Base-by-base conservation (phyloP, 805 yeast species). In the Sungouiella blattae region DNA sequence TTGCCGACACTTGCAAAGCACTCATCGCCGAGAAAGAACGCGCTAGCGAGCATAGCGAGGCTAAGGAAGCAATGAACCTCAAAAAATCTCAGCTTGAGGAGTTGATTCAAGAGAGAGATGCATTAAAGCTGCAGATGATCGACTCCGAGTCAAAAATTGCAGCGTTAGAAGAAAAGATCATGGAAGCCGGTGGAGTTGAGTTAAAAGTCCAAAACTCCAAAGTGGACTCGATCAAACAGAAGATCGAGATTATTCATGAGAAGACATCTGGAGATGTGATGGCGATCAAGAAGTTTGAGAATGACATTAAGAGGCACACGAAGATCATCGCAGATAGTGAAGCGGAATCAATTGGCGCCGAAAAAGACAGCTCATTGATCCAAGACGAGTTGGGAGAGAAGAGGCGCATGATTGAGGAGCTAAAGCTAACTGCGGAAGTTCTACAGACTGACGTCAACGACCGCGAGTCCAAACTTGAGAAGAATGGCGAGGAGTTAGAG, bases 111-210 rank as follows among this genome's bases (percentile, higher is more conserved):
- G 53, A 49, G 11, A 51, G 49, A 30, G 43, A 47, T 1, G 48
- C 45, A 3, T 55, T 88, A 6, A 71, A 77, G 49, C 61, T 63
- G 2, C 77, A 76, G 45, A 77, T 88, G 45, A 59, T 64, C 18
- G 77, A 72, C 21, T 58, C 76, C 27, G 86, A 78, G 53, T 51
- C 58, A 5, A 67, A 74, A 38, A 83, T 93, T 26, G 67, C 70
- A 9, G 67, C 48, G 0, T 61, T 89, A 3, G 89, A 87, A 46
- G 85, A 81, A 37, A 73, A 80, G 52, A 87, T 93, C 26, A 78
- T 89, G 85, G 81, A 84, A 32, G 82, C 87, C 35, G 99, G 99
- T 35, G 99, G 99, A 41, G 81, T 85, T 6, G 79, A 79, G 42
- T 67, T 93, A 44, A 78, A 86, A 37, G 57, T 84, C 41, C 96